Conservation (phyloP, 73 alveolate genomes). For the Tetrahymena borealis region DNA sequence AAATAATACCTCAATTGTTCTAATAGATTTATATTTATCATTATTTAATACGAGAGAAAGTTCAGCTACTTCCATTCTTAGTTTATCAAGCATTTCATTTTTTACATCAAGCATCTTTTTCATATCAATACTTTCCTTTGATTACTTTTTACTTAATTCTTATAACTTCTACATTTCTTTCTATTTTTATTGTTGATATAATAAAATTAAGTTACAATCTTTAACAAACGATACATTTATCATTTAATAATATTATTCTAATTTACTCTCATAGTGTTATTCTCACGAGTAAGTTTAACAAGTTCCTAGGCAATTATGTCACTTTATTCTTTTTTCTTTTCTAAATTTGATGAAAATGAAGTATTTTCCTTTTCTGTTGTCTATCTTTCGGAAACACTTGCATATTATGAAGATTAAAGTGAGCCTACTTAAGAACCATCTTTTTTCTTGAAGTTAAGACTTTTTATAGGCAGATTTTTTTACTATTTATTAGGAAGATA, state of each 20-base stretch:
- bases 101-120: conserved; percentile 21
- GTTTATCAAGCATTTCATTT: conserved; percentile 33
- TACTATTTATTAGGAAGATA: not conserved
- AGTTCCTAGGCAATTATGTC: not conserved
- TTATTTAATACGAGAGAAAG: conserved; percentile 17
- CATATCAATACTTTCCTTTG: conserved; percentile 15
- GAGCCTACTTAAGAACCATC: not conserved
- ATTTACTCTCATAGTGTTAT: not conserved
- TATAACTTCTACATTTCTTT: not conserved
- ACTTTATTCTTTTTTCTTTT: not conserved
- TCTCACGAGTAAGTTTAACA: not conserved
- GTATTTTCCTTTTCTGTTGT: not conserved
- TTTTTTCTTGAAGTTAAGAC: not conserved
- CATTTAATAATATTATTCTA: not conserved
- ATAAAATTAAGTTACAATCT: not conserved
- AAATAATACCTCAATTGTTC: not conserved
- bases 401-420: not conserved
- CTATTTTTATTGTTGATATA: not conserved
- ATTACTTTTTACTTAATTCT: conserved; percentile 21
- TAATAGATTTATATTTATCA: conserved; percentile 24
- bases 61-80: conserved; percentile 41
- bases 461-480: not conserved
- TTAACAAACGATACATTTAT: not conserved
- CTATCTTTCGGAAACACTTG: not conserved
- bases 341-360: not conserved